Evolutionary conservation across 2,329 filamentous ascomycete genomes (phyloP), one percentile per base, ranked within the genome.

Genomic region (Calonectria hawksworthii): DNA sequence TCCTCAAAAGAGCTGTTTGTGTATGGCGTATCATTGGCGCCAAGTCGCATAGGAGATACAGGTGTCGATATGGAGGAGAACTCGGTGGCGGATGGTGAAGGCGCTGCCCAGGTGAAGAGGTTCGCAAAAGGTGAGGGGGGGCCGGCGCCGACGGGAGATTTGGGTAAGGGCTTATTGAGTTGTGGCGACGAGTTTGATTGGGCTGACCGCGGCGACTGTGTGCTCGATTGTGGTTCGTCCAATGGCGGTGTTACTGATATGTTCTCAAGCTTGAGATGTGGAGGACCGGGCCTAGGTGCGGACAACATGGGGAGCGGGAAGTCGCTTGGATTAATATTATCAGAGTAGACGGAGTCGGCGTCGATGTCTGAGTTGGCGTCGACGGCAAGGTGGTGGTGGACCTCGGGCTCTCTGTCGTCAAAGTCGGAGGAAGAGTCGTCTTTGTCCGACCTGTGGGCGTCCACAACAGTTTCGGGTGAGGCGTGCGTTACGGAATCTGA

Each of bases 1-100:
- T 85, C 83, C 52, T 85, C 77, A 54, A 81, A 64, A 75, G 78
- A 73, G 77, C 79, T 50, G 80, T 74, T 71, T 80, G 76, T 52
- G 80, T 79, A 63, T 76, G 79, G 78, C 68, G 79, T 78, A 74
- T 84, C 84, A 84, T 85, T 83, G 77, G 82, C 76, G 66, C 77
- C 80, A 70, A 83, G 82, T 81, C 85, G 83, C 77, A 80, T 85
- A 32, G 88, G 85, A 28, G 88, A 89, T 70, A 87, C 84, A 21
- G 90, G 89, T 14, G 90, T 92, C 4, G 89, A 87, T 36, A 90
- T 85, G 73, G 90, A 89, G 2, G 90, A 91, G 77, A 87, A 87
- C 51, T 90, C 88, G 23, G 89, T 89, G 63, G 83, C 84, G 26
- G 88, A 87, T 11, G 88, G 86, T 44, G 88, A 87, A 63, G 85